These are phyloP conservation scores for Chaetomidium leptoderma DNA, from an alignment of 495 filamentous ascomycete species.

Conservation along the genomic window DNA sequence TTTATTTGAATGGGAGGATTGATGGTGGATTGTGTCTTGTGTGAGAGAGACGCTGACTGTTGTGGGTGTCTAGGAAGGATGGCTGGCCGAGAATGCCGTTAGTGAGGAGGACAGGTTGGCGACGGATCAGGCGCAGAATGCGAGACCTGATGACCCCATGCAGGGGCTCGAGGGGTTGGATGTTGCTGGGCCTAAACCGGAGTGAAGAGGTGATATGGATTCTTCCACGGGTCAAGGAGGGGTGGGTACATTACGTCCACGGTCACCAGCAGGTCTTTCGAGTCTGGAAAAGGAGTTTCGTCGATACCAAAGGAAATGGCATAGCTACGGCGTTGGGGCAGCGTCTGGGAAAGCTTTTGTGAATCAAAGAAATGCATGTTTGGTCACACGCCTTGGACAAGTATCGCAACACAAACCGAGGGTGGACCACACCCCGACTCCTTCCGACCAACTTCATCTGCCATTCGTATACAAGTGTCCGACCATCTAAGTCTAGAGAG, in stretches of 20 bases:
- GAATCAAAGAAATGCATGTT: slow-evolving; percentile 19
- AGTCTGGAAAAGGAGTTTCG: not conserved
- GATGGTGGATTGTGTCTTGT: not conserved
- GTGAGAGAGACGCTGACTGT: not conserved
- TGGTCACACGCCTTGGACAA: slow-evolving; percentile 13
- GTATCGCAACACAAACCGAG: slow-evolving; percentile 4
- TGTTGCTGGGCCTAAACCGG: slow-evolving; percentile 84
- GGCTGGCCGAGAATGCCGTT: slow-evolving; percentile 84
- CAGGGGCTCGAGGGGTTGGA: slow-evolving; percentile 89
- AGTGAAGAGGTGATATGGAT: slow-evolving; percentile 40
- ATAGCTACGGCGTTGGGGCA: slow-evolving; percentile 45
- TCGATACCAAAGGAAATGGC: slow-evolving; percentile 27
- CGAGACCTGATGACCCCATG: slow-evolving; percentile 79
- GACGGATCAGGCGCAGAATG: slow-evolving; percentile 51
- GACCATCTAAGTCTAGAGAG: slow-evolving; percentile 12
- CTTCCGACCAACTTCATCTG: slow-evolving; percentile 8
- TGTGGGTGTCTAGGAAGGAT: slow-evolving; percentile 65
- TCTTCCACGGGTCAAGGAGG: not conserved
- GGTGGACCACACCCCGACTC: slow-evolving; percentile 10
- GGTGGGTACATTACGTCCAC: not conserved
- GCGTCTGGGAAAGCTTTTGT: not conserved
- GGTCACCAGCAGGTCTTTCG: not conserved
- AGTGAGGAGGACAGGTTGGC: slow-evolving; percentile 77
- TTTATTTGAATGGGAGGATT: no score
- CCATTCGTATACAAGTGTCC: slow-evolving; percentile 25